These are phyloP conservation scores for Aspergillus nidulans DNA, from an alignment of 495 filamentous ascomycete genomes.

Conservation along the genomic window DNA sequence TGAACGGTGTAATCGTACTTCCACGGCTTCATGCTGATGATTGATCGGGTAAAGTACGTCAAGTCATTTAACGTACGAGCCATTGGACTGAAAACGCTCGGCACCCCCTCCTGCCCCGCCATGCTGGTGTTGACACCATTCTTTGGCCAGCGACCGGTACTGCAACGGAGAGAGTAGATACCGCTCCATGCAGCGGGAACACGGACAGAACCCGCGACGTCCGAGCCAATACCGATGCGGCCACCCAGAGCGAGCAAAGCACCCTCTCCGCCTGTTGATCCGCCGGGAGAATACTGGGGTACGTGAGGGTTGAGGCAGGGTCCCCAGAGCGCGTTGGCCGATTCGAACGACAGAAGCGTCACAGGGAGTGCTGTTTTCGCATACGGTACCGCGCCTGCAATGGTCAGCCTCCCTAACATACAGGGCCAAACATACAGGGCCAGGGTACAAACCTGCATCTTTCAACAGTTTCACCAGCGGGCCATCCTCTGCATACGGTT, in stretches of 20 bases:
- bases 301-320: slow-evolving; percentile 80
- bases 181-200: slow-evolving; percentile 87
- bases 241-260: slow-evolving; percentile 82
- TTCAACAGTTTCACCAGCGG: slow-evolving; percentile 73
- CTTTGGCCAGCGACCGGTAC: slow-evolving; percentile 95
- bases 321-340: slow-evolving; percentile 86
- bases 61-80: slow-evolving; percentile 81
- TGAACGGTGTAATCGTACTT: slow-evolving; percentile 83
- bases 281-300: slow-evolving; percentile 78
- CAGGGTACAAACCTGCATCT: slow-evolving; percentile 63
- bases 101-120: slow-evolving; percentile 89
- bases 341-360: slow-evolving; percentile 88
- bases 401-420: background rate
- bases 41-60: slow-evolving; percentile 73
- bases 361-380: slow-evolving; percentile 95
- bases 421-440: background rate
- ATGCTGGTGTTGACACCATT: slow-evolving; percentile 81
- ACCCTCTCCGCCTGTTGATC: slow-evolving; percentile 84
- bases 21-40: slow-evolving; percentile 87
- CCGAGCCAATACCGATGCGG: slow-evolving; percentile 90
- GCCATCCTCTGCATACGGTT: slow-evolving; percentile 63
- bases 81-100: slow-evolving; percentile 92
- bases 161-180: slow-evolving; percentile 85
- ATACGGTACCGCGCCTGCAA: slow-evolving; percentile 78
- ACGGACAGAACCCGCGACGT: slow-evolving; percentile 89